Conservation (phyloP, 1,284 basidiomycete genomes). For the Vanrija pseudolonga region DNA sequence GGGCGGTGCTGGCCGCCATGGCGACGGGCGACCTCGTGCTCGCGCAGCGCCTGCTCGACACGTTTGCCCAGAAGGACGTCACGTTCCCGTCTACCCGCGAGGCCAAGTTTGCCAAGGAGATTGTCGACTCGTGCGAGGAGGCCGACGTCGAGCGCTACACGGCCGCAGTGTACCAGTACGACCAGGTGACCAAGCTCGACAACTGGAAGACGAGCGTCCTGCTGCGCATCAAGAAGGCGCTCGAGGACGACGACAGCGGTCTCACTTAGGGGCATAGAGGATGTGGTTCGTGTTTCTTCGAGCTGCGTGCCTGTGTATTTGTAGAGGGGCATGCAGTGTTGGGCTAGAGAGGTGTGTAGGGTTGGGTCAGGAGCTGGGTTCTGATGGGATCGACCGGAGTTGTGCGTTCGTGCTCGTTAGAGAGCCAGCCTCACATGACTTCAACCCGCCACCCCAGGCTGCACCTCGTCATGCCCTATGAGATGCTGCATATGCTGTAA, state of each 20-base stretch:
- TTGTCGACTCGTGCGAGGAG: constrained; percentile 73
- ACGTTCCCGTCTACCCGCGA: constrained; percentile 83
- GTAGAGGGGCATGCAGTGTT: neutral
- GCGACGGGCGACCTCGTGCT: constrained; percentile 84
- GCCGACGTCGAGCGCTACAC: constrained; percentile 71
- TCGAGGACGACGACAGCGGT: constrained; percentile 59
- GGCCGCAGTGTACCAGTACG: constrained; percentile 72
- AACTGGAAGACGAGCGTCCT: constrained; percentile 91
- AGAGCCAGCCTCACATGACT: too few species aligned
- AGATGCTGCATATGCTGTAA: neutral
- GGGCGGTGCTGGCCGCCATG: constrained; percentile 80
- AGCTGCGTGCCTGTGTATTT: neutral
- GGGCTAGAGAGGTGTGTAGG: neutral
- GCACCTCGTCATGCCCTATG: neutral
- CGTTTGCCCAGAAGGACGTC: constrained; percentile 68
- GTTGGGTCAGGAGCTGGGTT: too few species aligned
- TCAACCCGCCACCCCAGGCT: too few species aligned
- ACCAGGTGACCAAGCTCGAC: constrained; percentile 83
- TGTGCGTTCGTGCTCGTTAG: too few species aligned
- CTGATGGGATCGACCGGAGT: too few species aligned
- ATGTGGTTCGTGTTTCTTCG: neutral
- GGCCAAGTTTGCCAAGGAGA: constrained; percentile 73
- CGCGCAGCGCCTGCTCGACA: constrained; percentile 69
- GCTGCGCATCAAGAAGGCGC: constrained; percentile 77
- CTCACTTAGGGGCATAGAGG: constrained; percentile 41